A percentile compares a stretch with the other conserved stretches of the same genome.
phyloP scores from a whole-genome alignment of 441 rosid species.

The Eruca vesicaria region DNA sequence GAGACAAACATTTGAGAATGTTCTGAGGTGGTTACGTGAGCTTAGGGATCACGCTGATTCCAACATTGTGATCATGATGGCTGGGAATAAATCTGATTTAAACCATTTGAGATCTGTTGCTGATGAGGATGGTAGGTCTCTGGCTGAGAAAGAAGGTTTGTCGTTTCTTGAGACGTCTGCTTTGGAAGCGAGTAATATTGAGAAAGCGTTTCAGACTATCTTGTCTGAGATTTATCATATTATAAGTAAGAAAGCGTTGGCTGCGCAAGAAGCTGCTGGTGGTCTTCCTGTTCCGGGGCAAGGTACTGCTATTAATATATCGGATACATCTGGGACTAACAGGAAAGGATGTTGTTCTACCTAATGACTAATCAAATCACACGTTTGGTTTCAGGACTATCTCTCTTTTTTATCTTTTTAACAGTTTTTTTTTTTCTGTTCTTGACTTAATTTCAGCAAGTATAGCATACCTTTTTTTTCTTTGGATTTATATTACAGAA shows the following conservation, averaged over 20 bases:
- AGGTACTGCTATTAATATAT: conserved; percentile 78
- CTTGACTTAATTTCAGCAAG: conserved; percentile 16
- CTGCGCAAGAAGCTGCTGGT: conserved; percentile 84
- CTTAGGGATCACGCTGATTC: conserved; percentile 94
- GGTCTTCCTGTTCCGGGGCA: conserved; percentile 64
- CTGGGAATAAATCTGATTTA: conserved; percentile 88
- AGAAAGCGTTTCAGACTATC: conserved; percentile 88
- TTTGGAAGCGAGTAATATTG: conserved; percentile 74
- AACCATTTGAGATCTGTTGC: conserved; percentile 78
- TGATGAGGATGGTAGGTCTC: conserved; percentile 67
- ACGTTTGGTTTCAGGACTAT: not conserved
- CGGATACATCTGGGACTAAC: conserved; percentile 51
- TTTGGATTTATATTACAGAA: not conserved
- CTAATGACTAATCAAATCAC: conserved; percentile 32
- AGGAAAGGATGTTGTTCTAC: conserved; percentile 80
- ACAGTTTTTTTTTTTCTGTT: not conserved
- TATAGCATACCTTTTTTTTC: conserved; percentile 20
- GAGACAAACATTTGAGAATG: conserved; percentile 90
- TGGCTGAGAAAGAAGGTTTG: conserved; percentile 88
- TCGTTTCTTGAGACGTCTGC: conserved; percentile 97
- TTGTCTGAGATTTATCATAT: conserved; percentile 84
- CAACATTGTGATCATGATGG: conserved; percentile 96
- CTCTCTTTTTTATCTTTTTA: not conserved
- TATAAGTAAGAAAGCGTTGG: conserved; percentile 91
- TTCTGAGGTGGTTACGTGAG: conserved; percentile 87